A percentile compares a stretch with the other conserved stretches of the same genome.
Evolutionary conservation across 352 stramenopile genomes (phyloP).

Genomic region (Pythium dissimile): DNA sequence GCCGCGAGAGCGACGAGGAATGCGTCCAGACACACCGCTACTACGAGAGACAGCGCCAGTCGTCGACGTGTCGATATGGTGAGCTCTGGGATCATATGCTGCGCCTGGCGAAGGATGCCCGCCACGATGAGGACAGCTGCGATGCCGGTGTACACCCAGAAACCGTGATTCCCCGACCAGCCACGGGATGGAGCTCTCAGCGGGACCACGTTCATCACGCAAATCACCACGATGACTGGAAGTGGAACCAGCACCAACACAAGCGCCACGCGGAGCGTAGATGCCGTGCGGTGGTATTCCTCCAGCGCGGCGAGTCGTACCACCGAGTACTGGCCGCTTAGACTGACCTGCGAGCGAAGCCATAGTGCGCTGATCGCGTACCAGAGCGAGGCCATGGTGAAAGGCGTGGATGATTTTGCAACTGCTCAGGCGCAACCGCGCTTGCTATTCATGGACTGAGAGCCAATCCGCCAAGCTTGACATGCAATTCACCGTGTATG

Average conservation of each 20-base stretch:
- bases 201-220: conserved; percentile 11
- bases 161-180: background rate
- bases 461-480: too few species aligned
- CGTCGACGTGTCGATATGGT: background rate
- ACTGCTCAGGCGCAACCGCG: too few species aligned
- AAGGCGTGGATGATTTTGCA: too few species aligned
- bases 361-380: too few species aligned
- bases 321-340: conserved; percentile 16
- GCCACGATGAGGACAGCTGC: background rate
- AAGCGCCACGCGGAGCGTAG: background rate
- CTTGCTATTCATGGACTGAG: too few species aligned
- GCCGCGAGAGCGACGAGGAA: conserved; percentile 18
- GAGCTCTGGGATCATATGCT: conserved; percentile 1
- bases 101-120: background rate
- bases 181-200: conserved; percentile 1
- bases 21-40: background rate
- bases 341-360: background rate
- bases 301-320: conserved; percentile 4
- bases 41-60: background rate
- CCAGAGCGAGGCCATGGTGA: too few species aligned
- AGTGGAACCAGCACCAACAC: background rate
- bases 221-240: background rate
- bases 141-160: background rate
- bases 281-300: background rate
- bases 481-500: too few species aligned